phyloP scores from a whole-genome alignment of 1,284 basidiomycete species.

The Entoloma clypeatum region DNA sequence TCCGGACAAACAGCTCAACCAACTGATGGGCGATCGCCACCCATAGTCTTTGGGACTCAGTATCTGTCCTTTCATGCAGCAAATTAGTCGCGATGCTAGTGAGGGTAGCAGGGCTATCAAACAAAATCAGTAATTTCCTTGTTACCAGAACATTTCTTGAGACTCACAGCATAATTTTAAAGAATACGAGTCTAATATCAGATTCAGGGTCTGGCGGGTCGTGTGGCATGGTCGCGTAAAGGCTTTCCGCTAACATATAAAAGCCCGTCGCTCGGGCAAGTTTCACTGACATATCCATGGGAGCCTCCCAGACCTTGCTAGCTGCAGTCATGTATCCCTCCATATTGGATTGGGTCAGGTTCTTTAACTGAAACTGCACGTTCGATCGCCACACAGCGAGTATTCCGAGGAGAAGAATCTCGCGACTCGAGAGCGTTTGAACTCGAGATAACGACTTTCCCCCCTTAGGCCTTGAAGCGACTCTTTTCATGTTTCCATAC shows the following conservation, averaged over 20 bases:
- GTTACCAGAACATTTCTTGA: constrained; percentile 13
- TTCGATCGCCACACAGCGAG: constrained; percentile 64
- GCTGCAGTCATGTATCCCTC: constrained; percentile 43
- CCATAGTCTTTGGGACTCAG: constrained; percentile 64
- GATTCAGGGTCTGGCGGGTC: constrained; percentile 39
- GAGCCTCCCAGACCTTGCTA: constrained; percentile 55
- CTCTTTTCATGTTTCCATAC: constrained; percentile 50
- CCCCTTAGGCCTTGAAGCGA: constrained; percentile 55
- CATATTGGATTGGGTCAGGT: constrained; percentile 31
- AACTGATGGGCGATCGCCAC: constrained; percentile 57
- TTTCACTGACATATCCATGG: constrained; percentile 62
- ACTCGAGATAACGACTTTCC: constrained; percentile 50
- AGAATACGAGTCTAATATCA: constrained; percentile 29
- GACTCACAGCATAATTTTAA: constrained; percentile 30
- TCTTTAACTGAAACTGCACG: constrained; percentile 46
- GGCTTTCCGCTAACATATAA: constrained; percentile 42
- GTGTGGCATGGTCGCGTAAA: constrained; percentile 39
- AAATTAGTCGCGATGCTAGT: constrained; percentile 56
- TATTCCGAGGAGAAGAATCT: constrained; percentile 62
- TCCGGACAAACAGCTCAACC: constrained; percentile 51
- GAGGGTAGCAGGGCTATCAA: constrained; percentile 49
- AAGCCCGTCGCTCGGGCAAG: constrained; percentile 46
- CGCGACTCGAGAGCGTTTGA: constrained; percentile 60
- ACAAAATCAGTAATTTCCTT: constrained; percentile 10
- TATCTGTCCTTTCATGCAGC: constrained; percentile 52